These are phyloP conservation scores for Articulospora tetracladia DNA, from an alignment of 495 filamentous ascomycete genomes.

Conservation along the genomic window DNA sequence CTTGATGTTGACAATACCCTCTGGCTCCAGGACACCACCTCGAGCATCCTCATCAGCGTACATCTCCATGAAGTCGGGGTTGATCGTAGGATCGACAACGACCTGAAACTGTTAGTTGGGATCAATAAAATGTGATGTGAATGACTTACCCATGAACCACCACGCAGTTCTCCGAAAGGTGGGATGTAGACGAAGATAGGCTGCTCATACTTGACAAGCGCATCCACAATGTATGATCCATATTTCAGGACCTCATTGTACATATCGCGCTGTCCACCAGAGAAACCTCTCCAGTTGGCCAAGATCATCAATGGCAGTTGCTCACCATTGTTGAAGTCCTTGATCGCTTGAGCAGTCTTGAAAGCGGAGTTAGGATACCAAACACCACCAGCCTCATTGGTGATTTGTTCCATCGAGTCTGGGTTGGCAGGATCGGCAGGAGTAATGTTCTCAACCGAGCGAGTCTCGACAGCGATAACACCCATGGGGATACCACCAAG, in stretches of 20 bases:
- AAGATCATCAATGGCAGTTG: slow-evolving; percentile 98
- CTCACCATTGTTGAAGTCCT: slow-evolving; percentile 98
- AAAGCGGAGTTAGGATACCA: slow-evolving; percentile 99
- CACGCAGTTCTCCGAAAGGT: slow-evolving; percentile 92
- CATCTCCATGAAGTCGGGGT: slow-evolving; percentile 97
- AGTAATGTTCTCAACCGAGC: slow-evolving; percentile 92
- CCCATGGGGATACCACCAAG: slow-evolving; percentile 97
- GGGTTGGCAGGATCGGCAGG: slow-evolving; percentile 98
- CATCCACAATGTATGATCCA: slow-evolving; percentile 97
- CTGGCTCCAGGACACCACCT: slow-evolving; percentile 95
- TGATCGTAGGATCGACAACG: slow-evolving; percentile 97
- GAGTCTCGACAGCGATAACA: slow-evolving; percentile 96
- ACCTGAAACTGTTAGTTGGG: slow-evolving; percentile 45
- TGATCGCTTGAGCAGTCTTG: slow-evolving; percentile 98
- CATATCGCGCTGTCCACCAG: slow-evolving; percentile 98
- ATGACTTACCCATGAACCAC: slow-evolving; percentile 83
- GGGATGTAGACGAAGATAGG: slow-evolving; percentile 99
- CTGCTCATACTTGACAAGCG: slow-evolving; percentile 96
- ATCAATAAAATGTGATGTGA: slow-evolving; percentile 1
- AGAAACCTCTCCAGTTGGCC: slow-evolving; percentile 99
- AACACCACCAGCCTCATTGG: slow-evolving; percentile 92
- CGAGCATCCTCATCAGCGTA: slow-evolving; percentile 96
- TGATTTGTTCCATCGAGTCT: slow-evolving; percentile 92
- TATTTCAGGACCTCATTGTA: slow-evolving; percentile 99
- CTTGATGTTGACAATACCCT: slow-evolving; percentile 98